Base-by-base conservation (phyloP, 2,329 filamentous ascomycete genomes). In the Aaosphaeria arxii region DNA sequence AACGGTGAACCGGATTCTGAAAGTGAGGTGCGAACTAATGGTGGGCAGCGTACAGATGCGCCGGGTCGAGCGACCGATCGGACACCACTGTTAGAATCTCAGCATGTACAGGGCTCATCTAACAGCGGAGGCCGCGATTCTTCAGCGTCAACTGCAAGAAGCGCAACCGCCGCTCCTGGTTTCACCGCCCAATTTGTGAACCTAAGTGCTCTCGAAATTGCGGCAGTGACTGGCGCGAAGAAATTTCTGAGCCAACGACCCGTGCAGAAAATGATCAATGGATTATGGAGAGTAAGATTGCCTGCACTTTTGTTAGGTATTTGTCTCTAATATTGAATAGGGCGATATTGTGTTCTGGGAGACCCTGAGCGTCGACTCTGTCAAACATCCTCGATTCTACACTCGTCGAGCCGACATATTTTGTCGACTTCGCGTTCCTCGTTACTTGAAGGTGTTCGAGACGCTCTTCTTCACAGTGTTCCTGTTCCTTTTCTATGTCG, bases 271-370 rank as follows among this genome's bases (percentile, higher is more conserved):
- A 87, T 95, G 55, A 83, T 95, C 52, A 86, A 87, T 41, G 87
- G 87, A 43, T 88, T 95, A 46, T 95, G 90, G 89, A 57, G 62
- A 42, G 58, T 58, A 56, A 5, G 50, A 47, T 35, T 31, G 2
- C 7, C 17, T 24, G 17, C 17, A 24, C 17, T 24, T 24, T 24
- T n/a, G 5, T 32, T 11, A 31, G 28, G 6, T 35, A 11, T n/a
- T 6, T 4, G 7, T 24, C 17, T 24, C 36, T 52, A 7, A 43
- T 30, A 11, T 4, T 7, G 3, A 36, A 41, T 84, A 85, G 53
- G 90, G 90, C 41, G 86, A 91, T 55, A 90, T 95, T 51, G 82
- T 91, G 35, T 94, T 95, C 67, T 95, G 89, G 90, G 86, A 91
- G 51, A 82, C 78, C 5, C 74, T 95, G n/a, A 86, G 82, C 6